Evolutionary conservation across 441 rosid genomes (phyloP).

Genomic region (Populus trichocarpa): DNA sequence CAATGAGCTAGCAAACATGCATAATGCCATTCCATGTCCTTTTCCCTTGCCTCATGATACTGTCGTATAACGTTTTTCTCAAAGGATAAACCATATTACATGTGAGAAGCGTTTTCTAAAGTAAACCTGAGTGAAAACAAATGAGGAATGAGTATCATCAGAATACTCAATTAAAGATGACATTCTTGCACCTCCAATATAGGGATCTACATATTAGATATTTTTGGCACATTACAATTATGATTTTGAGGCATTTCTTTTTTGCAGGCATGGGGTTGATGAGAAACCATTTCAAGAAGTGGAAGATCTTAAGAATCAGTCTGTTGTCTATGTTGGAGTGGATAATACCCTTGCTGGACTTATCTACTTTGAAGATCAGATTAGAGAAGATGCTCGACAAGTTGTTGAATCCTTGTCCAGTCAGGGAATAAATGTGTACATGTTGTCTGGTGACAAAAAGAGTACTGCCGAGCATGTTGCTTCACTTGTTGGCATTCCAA

Average conservation of each 20-base stretch:
- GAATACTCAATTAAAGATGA: background rate
- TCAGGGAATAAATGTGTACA: conserved; percentile 78
- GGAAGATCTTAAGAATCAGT: conserved; percentile 58
- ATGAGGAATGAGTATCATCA: background rate
- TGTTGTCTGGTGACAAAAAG: conserved; percentile 95
- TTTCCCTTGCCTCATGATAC: background rate
- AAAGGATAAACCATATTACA: too few species aligned
- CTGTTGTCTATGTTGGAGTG: conserved; percentile 81
- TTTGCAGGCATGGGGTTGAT: conserved; percentile 72
- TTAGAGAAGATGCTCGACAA: conserved; percentile 84
- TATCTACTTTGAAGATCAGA: conserved; percentile 81
- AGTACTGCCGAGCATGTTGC: conserved; percentile 86
- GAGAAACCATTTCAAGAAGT: conserved; percentile 40
- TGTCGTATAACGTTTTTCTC: background rate
- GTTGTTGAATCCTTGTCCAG: conserved; percentile 65
- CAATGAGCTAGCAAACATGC: too few species aligned
- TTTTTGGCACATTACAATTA: background rate
- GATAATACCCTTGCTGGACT: conserved; percentile 73
- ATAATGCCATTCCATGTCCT: background rate
- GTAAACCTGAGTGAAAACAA: background rate
- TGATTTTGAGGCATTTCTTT: conserved; percentile 7
- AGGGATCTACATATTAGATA: conserved; percentile 2
- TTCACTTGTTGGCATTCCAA: conserved; percentile 81
- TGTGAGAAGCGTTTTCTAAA: background rate
- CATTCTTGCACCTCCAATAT: background rate